Base-by-base conservation (phyloP, 2,329 filamentous ascomycete genomes). In the Coniosporium tulheliwenetii region DNA sequence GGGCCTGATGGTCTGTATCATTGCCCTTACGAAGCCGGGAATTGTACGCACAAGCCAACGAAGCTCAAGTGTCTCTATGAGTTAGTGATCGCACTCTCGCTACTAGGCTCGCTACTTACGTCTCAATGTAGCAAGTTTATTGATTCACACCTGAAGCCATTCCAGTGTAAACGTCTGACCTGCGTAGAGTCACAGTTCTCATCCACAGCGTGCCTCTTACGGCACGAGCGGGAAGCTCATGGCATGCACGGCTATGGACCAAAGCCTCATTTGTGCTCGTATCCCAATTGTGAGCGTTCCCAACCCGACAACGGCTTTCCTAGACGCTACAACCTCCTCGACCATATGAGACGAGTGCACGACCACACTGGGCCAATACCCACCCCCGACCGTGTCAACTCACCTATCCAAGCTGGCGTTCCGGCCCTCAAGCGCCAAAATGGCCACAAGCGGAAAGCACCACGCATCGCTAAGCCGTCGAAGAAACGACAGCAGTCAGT, bases 51-150 rank as follows among this genome's bases (percentile, higher is more conserved):
- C 76, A 83, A 84, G 65, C 77, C 87, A 34, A 91, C 93, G 56
- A 91, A 93, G 68, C 82, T 96, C 52, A 95, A 95, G 75, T 95
- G 89, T 78, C 93, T 94, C 66, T 96, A 95, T 59, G 87, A 95
- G 87, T 93, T 46, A n/a, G n/a, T 45, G 36, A 34, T 38, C 45
- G 13, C 30, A 34, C 15, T n/a, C n/a, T n/a, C n/a, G n/a, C n/a
- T n/a, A n/a, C n/a, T n/a, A n/a, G n/a, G n/a, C n/a, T n/a, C n/a
- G n/a, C n/a, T n/a, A n/a, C n/a, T n/a, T n/a, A n/a, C n/a, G n/a
- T n/a, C n/a, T n/a, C n/a, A n/a, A 35, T 34, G 39, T 58, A 94
- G 87, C 73, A 96, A 96, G 73, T 94, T 91, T 53, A 79, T 96
- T 50, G 89, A 96, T 64, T 95, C 89, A 26, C 89, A 96, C 65